Evolutionary conservation across 768 basidiomycete genomes (phyloP).

Genomic region (Agaricus bisporus): DNA sequence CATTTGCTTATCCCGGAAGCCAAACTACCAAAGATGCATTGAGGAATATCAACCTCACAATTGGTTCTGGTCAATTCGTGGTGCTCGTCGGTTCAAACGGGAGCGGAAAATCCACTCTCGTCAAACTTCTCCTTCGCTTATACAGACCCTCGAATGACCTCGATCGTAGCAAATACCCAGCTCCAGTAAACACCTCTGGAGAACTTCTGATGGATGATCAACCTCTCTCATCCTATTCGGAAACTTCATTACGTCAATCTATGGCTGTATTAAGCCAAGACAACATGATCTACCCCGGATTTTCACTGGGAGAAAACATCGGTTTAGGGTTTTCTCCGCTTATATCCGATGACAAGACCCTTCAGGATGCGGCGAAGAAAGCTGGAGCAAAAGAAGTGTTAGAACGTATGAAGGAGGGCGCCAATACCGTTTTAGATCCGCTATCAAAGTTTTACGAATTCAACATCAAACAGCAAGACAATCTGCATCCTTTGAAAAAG

Average conservation of each 20-base stretch:
- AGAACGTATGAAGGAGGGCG: constrained; percentile 30
- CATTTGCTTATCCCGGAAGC: constrained; percentile 35
- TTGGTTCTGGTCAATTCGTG: constrained; percentile 29
- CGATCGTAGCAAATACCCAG: background rate
- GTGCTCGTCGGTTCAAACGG: constrained; percentile 38
- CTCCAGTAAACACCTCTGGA: constrained; percentile 15
- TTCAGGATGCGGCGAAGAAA: constrained; percentile 27
- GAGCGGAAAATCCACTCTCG: constrained; percentile 30
- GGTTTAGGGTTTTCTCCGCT: constrained; percentile 15
- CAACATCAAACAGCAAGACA: constrained; percentile 25
- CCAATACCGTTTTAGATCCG: constrained; percentile 33
- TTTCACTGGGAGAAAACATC: constrained; percentile 32
- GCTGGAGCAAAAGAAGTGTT: constrained; percentile 38
- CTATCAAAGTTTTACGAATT: constrained; percentile 16
- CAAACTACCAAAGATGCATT: constrained; percentile 19
- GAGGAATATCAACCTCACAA: constrained; percentile 26
- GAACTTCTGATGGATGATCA: constrained; percentile 27
- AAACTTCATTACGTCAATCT: constrained; percentile 23
- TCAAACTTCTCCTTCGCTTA: constrained; percentile 30
- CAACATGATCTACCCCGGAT: constrained; percentile 26
- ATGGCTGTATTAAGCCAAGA: constrained; percentile 31
- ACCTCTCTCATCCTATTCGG: constrained; percentile 22
- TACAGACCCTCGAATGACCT: constrained; percentile 20
- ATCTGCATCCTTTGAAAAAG: constrained; percentile 19
- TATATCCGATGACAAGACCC: constrained; percentile 10